Conservation (phyloP, 116 monocot genomes). For the Iris pallida region DNA sequence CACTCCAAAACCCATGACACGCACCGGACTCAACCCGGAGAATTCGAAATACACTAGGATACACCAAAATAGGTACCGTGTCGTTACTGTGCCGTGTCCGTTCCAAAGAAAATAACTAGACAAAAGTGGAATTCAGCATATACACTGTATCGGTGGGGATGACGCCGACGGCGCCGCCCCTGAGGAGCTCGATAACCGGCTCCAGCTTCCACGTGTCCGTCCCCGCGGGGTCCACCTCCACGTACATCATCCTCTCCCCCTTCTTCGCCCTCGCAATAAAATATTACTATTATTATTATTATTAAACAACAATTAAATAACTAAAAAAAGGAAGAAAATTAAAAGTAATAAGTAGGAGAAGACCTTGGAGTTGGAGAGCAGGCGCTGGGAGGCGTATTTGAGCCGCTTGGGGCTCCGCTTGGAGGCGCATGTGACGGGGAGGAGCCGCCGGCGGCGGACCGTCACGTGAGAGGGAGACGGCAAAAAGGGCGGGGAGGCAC, state of each 20-base stretch:
- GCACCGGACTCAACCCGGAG: too few species aligned
- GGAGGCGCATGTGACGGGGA: constrained; percentile 14
- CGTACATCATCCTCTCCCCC: constrained; percentile 58
- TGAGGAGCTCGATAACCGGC: constrained; percentile 65
- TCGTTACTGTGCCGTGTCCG: too few species aligned
- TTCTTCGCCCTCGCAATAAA: constrained; percentile 21
- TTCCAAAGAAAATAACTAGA: too few species aligned
- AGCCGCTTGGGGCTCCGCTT: constrained; percentile 90
- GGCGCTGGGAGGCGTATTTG: constrained; percentile 68
- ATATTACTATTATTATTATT: not conserved
- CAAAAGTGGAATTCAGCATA: not conserved
- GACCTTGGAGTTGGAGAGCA: constrained; percentile 39
- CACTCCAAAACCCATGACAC: too few species aligned
- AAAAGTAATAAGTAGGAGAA: not conserved
- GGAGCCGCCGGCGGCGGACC: constrained; percentile 4
- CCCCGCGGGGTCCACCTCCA: constrained; percentile 69
- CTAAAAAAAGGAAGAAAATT: not conserved
- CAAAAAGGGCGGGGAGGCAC: not conserved
- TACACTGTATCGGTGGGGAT: constrained; percentile 98
- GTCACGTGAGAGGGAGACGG: constrained; percentile 1
- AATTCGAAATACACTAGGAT: too few species aligned
- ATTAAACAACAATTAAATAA: not conserved
- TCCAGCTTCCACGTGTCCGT: constrained; percentile 79
- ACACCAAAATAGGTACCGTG: too few species aligned
- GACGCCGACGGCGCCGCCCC: constrained; percentile 74